Percentiles rank a stretch among this genome's conserved stretches.
These are phyloP conservation scores for Gonapodya sp. DNA, from an alignment of 192 early-diverging fungal species.

Conservation along the genomic window DNA sequence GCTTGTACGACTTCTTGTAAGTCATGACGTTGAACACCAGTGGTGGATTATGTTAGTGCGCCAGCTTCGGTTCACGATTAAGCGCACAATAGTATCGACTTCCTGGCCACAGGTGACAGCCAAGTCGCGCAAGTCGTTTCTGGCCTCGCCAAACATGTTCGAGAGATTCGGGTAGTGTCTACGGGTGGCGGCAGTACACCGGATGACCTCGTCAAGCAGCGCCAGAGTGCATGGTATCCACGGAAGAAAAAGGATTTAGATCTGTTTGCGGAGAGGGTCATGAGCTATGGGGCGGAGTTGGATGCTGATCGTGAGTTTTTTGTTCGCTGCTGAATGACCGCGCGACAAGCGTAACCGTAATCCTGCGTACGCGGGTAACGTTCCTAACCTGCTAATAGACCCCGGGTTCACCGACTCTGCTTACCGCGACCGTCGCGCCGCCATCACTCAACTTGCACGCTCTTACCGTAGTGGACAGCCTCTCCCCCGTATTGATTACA, in stretches of 20 bases:
- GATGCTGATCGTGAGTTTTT: constrained; percentile 10
- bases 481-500: constrained; percentile 76
- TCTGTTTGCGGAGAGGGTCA: constrained; percentile 80
- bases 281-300: constrained; percentile 85
- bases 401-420: constrained; percentile 80
- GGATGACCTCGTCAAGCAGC: constrained; percentile 11
- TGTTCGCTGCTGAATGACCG: no score
- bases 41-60: not conserved
- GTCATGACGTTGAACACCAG: no score
- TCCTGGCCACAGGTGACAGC: constrained; percentile 50
- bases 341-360: no score
- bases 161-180: constrained; percentile 44
- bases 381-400: no score
- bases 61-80: not conserved
- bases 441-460: constrained; percentile 79
- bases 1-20: constrained; percentile 80
- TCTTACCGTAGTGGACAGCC: constrained; percentile 63
- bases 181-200: constrained; percentile 21
- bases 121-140: constrained; percentile 57
- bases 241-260: constrained; percentile 87
- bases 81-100: constrained; percentile 74
- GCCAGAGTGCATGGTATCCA: constrained; percentile 74
- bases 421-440: constrained; percentile 72
- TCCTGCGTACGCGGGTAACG: no score
- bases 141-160: constrained; percentile 58